phyloP scores from a whole-genome alignment of 2,329 filamentous ascomycete species.

The Monosporascus sp. region DNA sequence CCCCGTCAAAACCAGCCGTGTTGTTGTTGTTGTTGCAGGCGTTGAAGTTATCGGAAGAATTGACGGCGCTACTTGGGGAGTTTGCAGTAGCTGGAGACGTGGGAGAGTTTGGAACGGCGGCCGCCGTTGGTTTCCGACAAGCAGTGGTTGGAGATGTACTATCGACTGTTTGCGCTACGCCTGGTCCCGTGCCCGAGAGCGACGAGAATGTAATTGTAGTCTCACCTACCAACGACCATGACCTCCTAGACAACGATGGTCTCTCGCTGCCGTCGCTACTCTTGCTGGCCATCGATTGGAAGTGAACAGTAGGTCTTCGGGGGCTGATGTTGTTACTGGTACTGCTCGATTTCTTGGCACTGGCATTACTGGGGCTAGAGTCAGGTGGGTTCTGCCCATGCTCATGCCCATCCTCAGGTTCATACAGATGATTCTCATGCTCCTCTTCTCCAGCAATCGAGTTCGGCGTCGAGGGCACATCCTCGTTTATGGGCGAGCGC shows the following conservation, averaged over 20 bases:
- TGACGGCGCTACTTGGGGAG: too few species aligned
- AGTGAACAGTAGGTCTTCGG: background rate
- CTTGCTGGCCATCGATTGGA: background rate
- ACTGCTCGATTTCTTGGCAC: background rate
- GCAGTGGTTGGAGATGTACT: too few species aligned
- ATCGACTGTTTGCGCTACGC: background rate
- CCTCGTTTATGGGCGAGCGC: slow-evolving; percentile 10
- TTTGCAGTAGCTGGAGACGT: too few species aligned
- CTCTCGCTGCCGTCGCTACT: background rate
- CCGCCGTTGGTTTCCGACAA: too few species aligned
- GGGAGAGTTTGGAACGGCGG: too few species aligned
- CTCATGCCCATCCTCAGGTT: background rate
- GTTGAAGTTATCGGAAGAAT: too few species aligned
- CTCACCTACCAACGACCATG: background rate
- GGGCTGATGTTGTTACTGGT: background rate
- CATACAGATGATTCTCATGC: background rate
- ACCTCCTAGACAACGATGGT: background rate
- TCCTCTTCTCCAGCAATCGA: background rate
- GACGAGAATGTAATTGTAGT: background rate
- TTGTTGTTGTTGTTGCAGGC: too few species aligned
- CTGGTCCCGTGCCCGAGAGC: background rate
- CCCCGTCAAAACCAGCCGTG: too few species aligned
- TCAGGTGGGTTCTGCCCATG: background rate
- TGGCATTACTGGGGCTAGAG: background rate
- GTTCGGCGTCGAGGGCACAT: slow-evolving; percentile 13